These are phyloP conservation scores for Myxozyma monticola DNA, from an alignment of 805 yeast species.

Conservation along the genomic window DNA sequence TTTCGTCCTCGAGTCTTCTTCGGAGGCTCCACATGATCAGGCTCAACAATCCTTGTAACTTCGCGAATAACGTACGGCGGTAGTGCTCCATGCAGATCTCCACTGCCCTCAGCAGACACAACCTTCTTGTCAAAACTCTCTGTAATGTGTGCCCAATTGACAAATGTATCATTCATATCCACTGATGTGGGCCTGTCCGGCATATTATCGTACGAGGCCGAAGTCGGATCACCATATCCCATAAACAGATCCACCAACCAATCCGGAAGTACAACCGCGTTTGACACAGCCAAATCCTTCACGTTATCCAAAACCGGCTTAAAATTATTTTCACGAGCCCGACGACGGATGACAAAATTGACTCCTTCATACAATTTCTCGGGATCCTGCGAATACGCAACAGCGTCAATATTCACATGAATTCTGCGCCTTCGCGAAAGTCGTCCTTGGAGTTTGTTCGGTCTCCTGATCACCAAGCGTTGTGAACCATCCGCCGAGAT, in stretches of 20 bases:
- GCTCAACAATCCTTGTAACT: background rate
- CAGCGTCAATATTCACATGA: conserved; percentile 34
- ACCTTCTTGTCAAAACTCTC: conserved; percentile 29
- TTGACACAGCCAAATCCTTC: conserved; percentile 7
- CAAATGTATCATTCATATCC: conserved; percentile 34
- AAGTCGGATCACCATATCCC: conserved; percentile 38
- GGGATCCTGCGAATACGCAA: conserved; percentile 4
- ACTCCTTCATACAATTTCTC: conserved; percentile 17
- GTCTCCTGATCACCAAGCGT: no score
- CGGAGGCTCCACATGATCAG: background rate
- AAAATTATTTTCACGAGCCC: conserved; percentile 31
- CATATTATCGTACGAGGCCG: conserved; percentile 20
- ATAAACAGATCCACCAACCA: conserved; percentile 42
- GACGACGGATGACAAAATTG: conserved; percentile 38
- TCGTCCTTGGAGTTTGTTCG: conserved; percentile 15
- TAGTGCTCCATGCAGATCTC: conserved; percentile 13
- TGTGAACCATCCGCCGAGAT: no score
- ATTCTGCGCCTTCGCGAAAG: no score
- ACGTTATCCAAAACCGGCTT: conserved; percentile 30
- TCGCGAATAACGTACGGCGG: conserved; percentile 21
- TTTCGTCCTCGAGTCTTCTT: conserved; percentile 8
- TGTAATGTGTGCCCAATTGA: conserved; percentile 32
- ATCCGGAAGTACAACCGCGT: conserved; percentile 34
- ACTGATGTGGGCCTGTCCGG: conserved; percentile 22
- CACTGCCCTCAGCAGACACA: conserved; percentile 10